Percentiles rank a stretch among this genome's conserved stretches.
phyloP scores from a whole-genome alignment of 129 eudicot genomes.

The Lactuca saligna region DNA sequence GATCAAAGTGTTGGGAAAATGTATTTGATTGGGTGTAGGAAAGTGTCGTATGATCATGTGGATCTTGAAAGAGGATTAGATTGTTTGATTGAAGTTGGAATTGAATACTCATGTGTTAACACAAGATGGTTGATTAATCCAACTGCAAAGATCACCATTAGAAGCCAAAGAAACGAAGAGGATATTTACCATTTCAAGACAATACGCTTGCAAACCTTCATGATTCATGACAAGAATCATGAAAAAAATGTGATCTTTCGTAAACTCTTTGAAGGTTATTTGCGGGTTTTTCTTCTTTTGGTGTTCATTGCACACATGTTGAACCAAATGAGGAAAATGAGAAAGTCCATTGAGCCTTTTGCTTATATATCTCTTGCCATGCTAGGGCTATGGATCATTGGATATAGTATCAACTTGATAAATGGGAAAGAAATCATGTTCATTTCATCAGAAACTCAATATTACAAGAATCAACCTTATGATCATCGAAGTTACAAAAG shows the following conservation, averaged over 20 bases:
- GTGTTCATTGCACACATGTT: constrained; percentile 7
- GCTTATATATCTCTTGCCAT: constrained; percentile 27
- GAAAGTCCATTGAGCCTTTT: constrained; percentile 16
- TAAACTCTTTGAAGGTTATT: constrained; percentile 34
- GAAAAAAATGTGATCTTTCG: constrained; percentile 29
- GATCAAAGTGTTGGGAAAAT: constrained; percentile 30
- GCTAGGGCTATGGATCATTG: constrained; percentile 24
- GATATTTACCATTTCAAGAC: constrained; percentile 29
- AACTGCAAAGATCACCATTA: constrained; percentile 37
- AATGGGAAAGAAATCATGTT: constrained; percentile 10
- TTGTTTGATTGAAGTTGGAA: constrained; percentile 38
- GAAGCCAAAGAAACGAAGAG: constrained; percentile 34
- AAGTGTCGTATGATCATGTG: constrained; percentile 22
- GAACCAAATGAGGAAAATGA: constrained; percentile 32
- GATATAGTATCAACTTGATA: constrained; percentile 21
- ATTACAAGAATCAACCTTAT: constrained; percentile 22
- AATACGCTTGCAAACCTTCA: constrained; percentile 25
- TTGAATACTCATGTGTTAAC: constrained; percentile 32
- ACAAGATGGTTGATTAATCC: constrained; percentile 43
- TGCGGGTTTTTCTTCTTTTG: constrained; percentile 30
- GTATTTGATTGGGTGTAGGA: constrained; percentile 37
- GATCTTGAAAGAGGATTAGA: constrained; percentile 42
- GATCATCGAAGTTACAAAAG: constrained; percentile 24
- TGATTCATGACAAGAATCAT: constrained; percentile 24
- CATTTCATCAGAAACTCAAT: constrained; percentile 19